Evolutionary conservation across 2,329 filamentous ascomycete species (phyloP), one percentile per base, ranked within the genome.

Genomic region (Malbranchea cinnamomea): DNA sequence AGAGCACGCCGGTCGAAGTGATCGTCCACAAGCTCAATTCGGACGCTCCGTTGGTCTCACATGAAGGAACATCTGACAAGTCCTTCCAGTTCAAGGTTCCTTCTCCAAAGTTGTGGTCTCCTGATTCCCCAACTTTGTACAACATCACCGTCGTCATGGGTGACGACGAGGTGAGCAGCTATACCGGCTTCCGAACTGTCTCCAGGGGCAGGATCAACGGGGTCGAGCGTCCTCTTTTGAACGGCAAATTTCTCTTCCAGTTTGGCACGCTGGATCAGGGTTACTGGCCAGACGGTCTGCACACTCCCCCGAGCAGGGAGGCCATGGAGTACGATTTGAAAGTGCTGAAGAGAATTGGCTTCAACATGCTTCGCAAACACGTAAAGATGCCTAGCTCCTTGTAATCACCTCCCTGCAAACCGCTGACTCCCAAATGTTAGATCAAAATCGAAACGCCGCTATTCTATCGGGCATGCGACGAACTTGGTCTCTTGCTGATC

Each of bases 331-430:
- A 64, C 32, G 77, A 81, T 41, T 44, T 82, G 8, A 45, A 75
- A 35, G 52, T 70, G 4, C 49, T 80, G 33, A 81, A 81, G 52
- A 53, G 57, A 2, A 57, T 80, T 2, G 75, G 75, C 0, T 74
- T 77, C 49, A 81, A 81, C 48, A 74, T 73, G 62, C 46, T 80
- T 6, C 68, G 77, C 20, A 81, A 82, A 46, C 76, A 81, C 41
- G 71, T 71, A 42, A 54, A 67, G n/a, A n/a, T n/a, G n/a, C n/a
- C n/a, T n/a, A n/a, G n/a, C n/a, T n/a, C n/a, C n/a, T n/a, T n/a
- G n/a, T n/a, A n/a, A n/a, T n/a, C n/a, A n/a, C n/a, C n/a, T n/a
- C n/a, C 20, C 7, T 22, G 24, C 27, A 14, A 19, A 25, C 21
- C 13, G 29, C 28, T 34, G 15, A 33, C 16, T 6, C 11, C 7